Evolutionary conservation across 257 asterid species (phyloP).

Genomic region (Gentiana dahurica): DNA sequence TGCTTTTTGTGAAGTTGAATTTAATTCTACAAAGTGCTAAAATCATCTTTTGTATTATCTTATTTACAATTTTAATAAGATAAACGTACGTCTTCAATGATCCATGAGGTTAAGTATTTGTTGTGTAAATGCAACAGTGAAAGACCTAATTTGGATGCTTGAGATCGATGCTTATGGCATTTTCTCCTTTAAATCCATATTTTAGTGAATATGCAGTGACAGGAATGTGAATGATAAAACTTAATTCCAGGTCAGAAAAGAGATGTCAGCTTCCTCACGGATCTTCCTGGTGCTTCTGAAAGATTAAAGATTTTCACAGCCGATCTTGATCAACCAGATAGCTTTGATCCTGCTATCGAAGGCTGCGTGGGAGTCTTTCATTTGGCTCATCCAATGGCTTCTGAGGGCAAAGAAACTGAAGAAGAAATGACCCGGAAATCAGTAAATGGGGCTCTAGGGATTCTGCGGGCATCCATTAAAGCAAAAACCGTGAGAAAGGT

Average conservation of each 20-base stretch:
- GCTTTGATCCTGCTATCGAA: constrained; percentile 11
- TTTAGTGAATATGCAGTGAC: too few species aligned
- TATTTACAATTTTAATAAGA: too few species aligned
- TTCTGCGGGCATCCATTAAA: constrained; percentile 37
- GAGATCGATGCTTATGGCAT: too few species aligned
- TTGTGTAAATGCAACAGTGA: too few species aligned
- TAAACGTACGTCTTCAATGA: too few species aligned
- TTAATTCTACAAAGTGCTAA: too few species aligned
- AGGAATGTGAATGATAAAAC: too few species aligned
- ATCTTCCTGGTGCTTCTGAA: constrained; percentile 14
- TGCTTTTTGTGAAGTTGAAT: too few species aligned
- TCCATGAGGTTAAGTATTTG: too few species aligned
- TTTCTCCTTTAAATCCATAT: too few species aligned
- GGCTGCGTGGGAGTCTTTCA: constrained; percentile 20
- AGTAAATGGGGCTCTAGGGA: constrained; percentile 22
- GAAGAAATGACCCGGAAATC: constrained; percentile 23
- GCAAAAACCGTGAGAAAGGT: constrained; percentile 42
- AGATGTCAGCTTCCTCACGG: constrained; percentile 11
- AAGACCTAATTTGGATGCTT: too few species aligned
- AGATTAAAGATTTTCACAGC: constrained; percentile 14
- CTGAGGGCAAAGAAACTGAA: constrained; percentile 39
- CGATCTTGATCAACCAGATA: constrained; percentile 12
- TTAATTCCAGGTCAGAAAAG: background rate
- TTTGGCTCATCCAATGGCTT: constrained; percentile 54
- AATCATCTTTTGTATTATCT: too few species aligned